phyloP scores from a whole-genome alignment of 345 rosid genomes.

The Murraya koenigii region DNA sequence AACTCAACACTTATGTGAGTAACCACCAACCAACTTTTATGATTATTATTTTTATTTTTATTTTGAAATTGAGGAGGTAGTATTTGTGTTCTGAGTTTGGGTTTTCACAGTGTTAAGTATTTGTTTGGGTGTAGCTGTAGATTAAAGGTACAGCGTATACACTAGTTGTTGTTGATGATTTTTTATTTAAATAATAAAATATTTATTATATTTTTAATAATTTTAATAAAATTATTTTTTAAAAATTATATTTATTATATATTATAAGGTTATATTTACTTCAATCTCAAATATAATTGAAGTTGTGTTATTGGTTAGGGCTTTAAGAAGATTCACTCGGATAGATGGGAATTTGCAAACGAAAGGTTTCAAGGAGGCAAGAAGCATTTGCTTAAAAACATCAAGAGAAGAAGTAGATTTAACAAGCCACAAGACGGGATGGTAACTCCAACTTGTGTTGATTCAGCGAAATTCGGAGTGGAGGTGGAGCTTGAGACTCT shows the following conservation, averaged over 20 bases:
- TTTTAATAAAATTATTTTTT: no score
- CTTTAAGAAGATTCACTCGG: slow-evolving; percentile 57
- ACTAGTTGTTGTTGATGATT: no score
- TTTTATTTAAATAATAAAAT: no score
- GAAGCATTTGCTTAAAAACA: slow-evolving; percentile 56
- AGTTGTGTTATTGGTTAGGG: slow-evolving; percentile 37
- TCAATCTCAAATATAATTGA: no score
- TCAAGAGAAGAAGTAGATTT: slow-evolving; percentile 50
- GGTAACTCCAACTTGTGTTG: neutral
- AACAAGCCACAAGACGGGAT: slow-evolving; percentile 24
- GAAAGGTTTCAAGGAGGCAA: slow-evolving; percentile 57
- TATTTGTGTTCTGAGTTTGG: neutral
- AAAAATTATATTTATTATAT: no score
- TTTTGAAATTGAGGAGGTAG: no score
- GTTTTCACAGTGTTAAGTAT: neutral
- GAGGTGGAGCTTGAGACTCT: slow-evolving; percentile 37
- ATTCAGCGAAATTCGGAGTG: slow-evolving; percentile 8
- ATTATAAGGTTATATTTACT: no score
- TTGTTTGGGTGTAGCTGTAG: no score
- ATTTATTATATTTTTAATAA: no score
- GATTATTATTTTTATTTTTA: no score
- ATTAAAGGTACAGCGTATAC: no score
- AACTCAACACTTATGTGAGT: slow-evolving; percentile 71
- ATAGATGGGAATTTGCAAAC: slow-evolving; percentile 69
- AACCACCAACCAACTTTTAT: neutral